These are phyloP conservation scores for Solanum hybrid DNA, from an alignment of 305 asterid species.

Conservation along the genomic window DNA sequence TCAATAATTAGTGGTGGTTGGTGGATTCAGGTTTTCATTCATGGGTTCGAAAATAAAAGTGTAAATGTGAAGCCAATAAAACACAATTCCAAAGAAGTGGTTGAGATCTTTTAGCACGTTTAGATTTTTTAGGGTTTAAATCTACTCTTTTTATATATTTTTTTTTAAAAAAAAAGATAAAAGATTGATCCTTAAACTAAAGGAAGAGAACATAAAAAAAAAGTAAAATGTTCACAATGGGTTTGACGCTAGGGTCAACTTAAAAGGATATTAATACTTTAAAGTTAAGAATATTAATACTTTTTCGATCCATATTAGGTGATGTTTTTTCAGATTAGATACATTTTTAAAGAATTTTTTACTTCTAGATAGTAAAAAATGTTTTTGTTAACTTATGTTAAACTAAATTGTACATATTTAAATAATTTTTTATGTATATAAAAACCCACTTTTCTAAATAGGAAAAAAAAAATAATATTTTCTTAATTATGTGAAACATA, in stretches of 20 bases:
- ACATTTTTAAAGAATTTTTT: no score
- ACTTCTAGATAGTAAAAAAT: not conserved
- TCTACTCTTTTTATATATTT: fast-evolving
- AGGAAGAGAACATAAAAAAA: no score
- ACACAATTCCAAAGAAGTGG: not conserved
- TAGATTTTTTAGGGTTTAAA: not conserved
- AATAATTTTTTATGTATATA: no score
- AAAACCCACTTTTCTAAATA: not conserved
- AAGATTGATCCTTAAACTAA: not conserved
- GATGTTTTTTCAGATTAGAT: not conserved
- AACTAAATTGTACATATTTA: not conserved
- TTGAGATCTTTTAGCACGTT: not conserved
- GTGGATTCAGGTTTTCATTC: no score
- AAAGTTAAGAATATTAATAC: not conserved
- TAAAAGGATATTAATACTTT: no score
- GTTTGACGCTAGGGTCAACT: not conserved
- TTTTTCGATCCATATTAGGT: no score
- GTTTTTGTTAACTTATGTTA: not conserved
- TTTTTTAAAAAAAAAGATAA: no score
- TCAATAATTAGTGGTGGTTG: no score
- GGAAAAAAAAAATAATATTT: not conserved
- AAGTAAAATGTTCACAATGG: not conserved
- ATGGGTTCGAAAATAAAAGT: no score
- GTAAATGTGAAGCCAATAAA: no score
- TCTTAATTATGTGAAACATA: not conserved